phyloP scores from a whole-genome alignment of 2,329 filamentous ascomycete species.

The Cordyceps militaris region DNA sequence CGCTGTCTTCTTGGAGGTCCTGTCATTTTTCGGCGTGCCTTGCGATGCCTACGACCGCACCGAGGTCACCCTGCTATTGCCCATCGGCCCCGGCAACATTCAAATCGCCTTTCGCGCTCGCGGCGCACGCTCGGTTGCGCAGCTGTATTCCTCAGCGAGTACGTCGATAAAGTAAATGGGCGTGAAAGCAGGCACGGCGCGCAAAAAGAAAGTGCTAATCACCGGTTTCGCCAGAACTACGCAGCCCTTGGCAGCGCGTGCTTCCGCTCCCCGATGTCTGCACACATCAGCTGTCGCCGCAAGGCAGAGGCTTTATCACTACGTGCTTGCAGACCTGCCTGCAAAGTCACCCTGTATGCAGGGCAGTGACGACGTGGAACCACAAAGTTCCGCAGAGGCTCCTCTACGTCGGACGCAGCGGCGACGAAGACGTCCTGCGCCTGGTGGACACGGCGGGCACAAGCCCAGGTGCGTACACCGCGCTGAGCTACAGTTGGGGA shows the following conservation, averaged over 20 bases:
- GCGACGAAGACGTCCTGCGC: neutral
- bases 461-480: neutral
- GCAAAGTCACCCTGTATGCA: neutral
- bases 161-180: neutral
- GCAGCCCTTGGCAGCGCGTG: neutral
- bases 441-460: neutral
- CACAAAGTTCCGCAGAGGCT: neutral
- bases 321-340: neutral
- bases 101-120: neutral
- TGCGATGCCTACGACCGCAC: neutral
- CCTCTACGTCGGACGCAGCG: neutral
- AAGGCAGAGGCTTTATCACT: neutral
- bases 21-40: neutral
- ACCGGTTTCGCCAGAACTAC: neutral
- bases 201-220: neutral
- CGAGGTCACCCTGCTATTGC: neutral
- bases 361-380: neutral
- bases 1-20: neutral
- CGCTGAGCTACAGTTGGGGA: constrained; percentile 7
- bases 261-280: neutral
- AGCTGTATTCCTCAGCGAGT: constrained; percentile 1
- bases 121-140: neutral
- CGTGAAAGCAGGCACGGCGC: neutral
- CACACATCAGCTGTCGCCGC: neutral
- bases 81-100: neutral